Base-by-base conservation (phyloP, 257 asterid genomes). In the Nicotiana sylvestris region DNA sequence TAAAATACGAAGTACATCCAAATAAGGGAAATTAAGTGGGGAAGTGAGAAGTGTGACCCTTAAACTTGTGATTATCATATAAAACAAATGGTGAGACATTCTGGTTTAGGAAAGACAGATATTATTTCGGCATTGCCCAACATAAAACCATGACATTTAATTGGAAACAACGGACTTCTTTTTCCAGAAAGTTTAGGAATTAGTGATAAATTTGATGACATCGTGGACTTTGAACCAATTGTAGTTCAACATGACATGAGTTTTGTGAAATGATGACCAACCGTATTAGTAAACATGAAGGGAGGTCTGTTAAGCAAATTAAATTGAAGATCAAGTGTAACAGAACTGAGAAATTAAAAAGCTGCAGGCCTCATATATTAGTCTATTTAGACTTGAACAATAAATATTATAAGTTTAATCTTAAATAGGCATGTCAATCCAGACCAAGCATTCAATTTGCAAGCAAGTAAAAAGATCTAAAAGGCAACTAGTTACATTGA, bases 121-220 rank as follows among this genome's bases (percentile, higher is more conserved):
- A 13, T 46, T 46, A 72, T 46, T 43, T 72, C 49, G 62, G 61
- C 80, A 74, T 57, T 3, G n/a, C 9, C 80, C 80, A 12, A 55
- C 15, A 74, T 74, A 74, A 74, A 27, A 57, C 80, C 16, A 57
- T 49, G 62, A 11, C 43, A 74, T 57, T 49, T 74, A 27, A 27
- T 74, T 49, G 27, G 4, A 49, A 49, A 55, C 27, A 11, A 49
- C 12, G 39, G 15, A 60, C 39, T 74, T 49, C 79, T 46, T 74
- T 35, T 51, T 51, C 30, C 46, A 15, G 27, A 51, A 76, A 51
- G 80, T 76, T 15, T 13, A 51, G 64, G 29, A 76, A 76, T 76
- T 76, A 27, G 53, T 15, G 29, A 72, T 43, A 76, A 76, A 51
- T 13, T 76, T 76, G 64, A 76, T 76, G 80, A 69, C 64, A 29